Evolutionary conservation across 75 land plant species (phyloP).

Genomic region (Chamaecyparis obtusa): DNA sequence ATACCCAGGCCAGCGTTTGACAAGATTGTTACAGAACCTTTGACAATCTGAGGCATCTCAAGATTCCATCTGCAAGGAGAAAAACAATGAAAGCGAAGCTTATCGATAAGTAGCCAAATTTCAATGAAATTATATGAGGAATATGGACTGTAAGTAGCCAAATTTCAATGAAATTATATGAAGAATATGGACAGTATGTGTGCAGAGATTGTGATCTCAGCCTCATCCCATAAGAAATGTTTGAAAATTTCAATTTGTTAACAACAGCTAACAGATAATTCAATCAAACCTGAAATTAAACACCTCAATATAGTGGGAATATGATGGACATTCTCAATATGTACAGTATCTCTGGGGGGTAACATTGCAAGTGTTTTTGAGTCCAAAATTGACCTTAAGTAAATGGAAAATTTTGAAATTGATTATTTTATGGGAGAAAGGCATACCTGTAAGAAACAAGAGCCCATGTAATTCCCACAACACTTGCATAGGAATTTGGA

Average conservation of each 20-base stretch:
- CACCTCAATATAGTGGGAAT: no score
- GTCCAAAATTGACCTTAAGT: not conserved
- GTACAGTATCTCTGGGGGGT: not conserved
- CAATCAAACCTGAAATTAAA: not conserved
- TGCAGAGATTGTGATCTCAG: not conserved
- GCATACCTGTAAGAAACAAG: constrained; percentile 30
- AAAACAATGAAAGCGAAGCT: not conserved
- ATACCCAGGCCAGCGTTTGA: constrained; percentile 78
- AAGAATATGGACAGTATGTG: not conserved
- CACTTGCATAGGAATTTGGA: constrained; percentile 37
- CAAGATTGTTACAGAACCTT: constrained; percentile 55
- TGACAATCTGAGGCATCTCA: constrained; percentile 54
- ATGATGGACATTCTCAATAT: not conserved
- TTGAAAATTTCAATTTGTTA: not conserved
- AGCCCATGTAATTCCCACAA: constrained; percentile 34
- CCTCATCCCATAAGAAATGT: not conserved
- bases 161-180: not conserved
- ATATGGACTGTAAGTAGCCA: not conserved
- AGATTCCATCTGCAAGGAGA: constrained; percentile 49
- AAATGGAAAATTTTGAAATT: not conserved
- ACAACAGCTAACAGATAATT: not conserved
- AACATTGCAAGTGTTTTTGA: not conserved
- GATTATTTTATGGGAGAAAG: not conserved
- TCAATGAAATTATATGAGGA: not conserved
- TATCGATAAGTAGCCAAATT: not conserved